Base-by-base conservation (phyloP, 2,329 filamentous ascomycete genomes). In the Dichotomopilus funicola region DNA sequence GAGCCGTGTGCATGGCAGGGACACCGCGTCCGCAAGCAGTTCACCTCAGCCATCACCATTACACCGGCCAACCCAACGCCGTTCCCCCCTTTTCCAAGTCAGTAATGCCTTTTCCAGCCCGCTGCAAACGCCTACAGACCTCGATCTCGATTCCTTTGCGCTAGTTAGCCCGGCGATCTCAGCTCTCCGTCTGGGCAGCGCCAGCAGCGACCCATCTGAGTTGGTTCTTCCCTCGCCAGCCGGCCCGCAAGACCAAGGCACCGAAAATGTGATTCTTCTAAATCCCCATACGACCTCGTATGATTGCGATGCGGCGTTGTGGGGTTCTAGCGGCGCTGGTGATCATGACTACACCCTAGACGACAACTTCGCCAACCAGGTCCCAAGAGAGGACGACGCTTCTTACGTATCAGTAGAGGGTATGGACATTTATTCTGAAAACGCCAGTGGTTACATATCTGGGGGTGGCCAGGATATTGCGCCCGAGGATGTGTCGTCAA, bases 231-330 rank as follows among this genome's bases (percentile, higher is more conserved):
- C 35, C 2, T 42, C 31, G 10, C 45, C 54, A 2, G 35, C 31
- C 19, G 31, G 53, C 2, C 43, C 51, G 13, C 11, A 27, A 27
- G 19, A 36, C n/a, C 44, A 55, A 27, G 48, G 48, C 10, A 50
- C 56, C 11, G 13, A 58, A 36, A 27, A 27, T 27, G 57, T 63
- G 11, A 58, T 62, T 35, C 57, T 64, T 7, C 42, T 64, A 19
- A 64, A 64, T 31, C 61, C 63, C 3, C 52, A 59, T 10, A 56
- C 51, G 12, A 43, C 55, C 1, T 60, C 58, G 49, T 64, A 62
- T 53, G 63, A 62, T 45, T 64, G 63, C 48, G 58, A 64, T 35
- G 51, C 45, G 4, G 56, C 52, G 3, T 8, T 60, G 8, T 59
- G 55, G 51, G 53, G 37, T 3, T 55, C 55, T 4, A 35, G 51